phyloP scores from a whole-genome alignment of 352 stramenopile genomes.

The Thalassiosira livingstoniorum region DNA sequence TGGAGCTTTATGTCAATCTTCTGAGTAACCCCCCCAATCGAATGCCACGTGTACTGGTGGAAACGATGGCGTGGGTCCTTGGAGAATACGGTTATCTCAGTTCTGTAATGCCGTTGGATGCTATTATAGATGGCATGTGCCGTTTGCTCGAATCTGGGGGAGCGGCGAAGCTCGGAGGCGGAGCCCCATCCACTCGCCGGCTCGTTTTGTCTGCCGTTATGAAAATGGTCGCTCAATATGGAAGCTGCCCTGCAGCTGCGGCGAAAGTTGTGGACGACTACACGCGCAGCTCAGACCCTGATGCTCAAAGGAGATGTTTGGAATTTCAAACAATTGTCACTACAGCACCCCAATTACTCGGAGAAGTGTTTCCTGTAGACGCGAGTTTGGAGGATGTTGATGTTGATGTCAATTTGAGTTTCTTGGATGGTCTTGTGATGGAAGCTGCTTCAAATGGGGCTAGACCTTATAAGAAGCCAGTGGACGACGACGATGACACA shows the following conservation, averaged over 20 bases:
- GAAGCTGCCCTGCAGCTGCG: conserved; percentile 89
- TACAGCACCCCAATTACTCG: conserved; percentile 90
- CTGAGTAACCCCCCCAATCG: conserved; percentile 89
- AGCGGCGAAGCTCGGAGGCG: conserved; percentile 73
- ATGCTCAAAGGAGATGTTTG: conserved; percentile 98
- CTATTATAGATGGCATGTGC: conserved; percentile 95
- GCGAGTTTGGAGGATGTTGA: conserved; percentile 92
- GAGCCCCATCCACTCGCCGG: conserved; percentile 89
- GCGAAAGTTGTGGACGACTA: conserved; percentile 97
- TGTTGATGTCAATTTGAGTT: conserved; percentile 95
- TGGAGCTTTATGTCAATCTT: conserved; percentile 96
- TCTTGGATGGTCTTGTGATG: conserved; percentile 95
- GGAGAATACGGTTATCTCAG: conserved; percentile 99
- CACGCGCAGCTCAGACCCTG: conserved; percentile 93
- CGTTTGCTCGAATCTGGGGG: conserved; percentile 87
- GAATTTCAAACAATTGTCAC: conserved; percentile 97
- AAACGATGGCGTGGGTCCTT: conserved; percentile 98
- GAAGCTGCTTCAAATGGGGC: conserved; percentile 92
- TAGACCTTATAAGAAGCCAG: conserved; percentile 93
- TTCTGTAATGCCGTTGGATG: conserved; percentile 91
- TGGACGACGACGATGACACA: conserved; percentile 94
- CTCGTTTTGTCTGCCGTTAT: conserved; percentile 96
- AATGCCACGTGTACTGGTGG: conserved; percentile 94
- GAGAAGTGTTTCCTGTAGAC: conserved; percentile 95
- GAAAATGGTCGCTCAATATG: conserved; percentile 97